Evolutionary conservation across 176 grass and related monocot species (phyloP), one percentile per base, ranked within the genome.

Genomic region (Raddia distichophylla): DNA sequence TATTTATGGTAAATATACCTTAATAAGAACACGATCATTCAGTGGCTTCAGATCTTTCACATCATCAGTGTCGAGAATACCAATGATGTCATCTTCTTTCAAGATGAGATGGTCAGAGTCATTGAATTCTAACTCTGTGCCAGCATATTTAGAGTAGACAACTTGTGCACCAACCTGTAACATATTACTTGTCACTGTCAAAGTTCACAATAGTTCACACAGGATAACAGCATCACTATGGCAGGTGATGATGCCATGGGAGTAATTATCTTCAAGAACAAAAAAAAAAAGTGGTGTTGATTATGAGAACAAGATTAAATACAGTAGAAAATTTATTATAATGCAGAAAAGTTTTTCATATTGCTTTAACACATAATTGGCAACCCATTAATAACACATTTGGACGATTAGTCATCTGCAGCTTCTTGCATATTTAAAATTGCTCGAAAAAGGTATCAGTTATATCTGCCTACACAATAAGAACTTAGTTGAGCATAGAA

Each of bases 1-100:
- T 54, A 46, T 15, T 60, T 48, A 61, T 54, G 16, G 20, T 33
- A 77, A 53, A 84, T 67, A 68, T 47, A 94, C 94, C 90, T 97
- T 91, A 87, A 97, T 94, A 10, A 97, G 86, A 92, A 94, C 59
- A 34, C 89, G 94, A 50, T 97, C 94, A 56, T 87, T 81, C 75
- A 97, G 83, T 27, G 94, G 94, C 75, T 97, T 94, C 73, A 97
- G 65, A 88, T 94, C 91, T 77, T 97, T 94, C 19, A 94, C 82
- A 74, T 94, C 90, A 74, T 94, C 92, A 27, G 92, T 82, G 9
- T 97, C 90, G 0, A 97, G 91, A 87, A 97, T 78, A 80, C 94
- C 94, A 51, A 97, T 64, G 64, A 97, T 92, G 65, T 97, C 94
- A 83, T 97, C 90, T 81, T 97, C 90, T 89, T 97, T 97, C 92